Conservation (phyloP, 371 early-diverging fungal species). For the Mortierella polycephala region DNA sequence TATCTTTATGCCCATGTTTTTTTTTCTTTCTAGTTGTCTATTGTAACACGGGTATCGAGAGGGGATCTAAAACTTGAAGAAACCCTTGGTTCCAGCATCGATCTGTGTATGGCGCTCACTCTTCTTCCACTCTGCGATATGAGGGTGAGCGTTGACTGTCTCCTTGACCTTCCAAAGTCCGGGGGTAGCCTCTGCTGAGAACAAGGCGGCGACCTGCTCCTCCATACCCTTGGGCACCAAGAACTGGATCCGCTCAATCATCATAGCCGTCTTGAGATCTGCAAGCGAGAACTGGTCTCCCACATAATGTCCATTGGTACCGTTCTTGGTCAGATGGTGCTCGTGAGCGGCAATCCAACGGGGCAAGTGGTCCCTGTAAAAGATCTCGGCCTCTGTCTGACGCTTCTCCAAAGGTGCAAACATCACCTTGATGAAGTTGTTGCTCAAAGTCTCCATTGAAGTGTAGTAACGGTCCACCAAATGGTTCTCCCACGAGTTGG, state of each 20-base stretch:
- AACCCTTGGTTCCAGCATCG: slow-evolving; percentile 8
- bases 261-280: slow-evolving; percentile 22
- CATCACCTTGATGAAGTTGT: slow-evolving; percentile 3
- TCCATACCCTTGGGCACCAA: slow-evolving; percentile 20
- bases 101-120: slow-evolving; percentile 14
- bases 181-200: slow-evolving; percentile 26
- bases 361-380: slow-evolving; percentile 13
- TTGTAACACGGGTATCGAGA: background rate
- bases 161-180: slow-evolving; percentile 35
- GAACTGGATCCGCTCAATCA: slow-evolving; percentile 18
- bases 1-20: too few relatives aligned
- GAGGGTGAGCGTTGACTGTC: slow-evolving; percentile 16
- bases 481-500: slow-evolving; percentile 10
- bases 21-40: background rate
- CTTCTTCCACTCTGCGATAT: slow-evolving; percentile 8
- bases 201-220: background rate
- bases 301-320: slow-evolving; percentile 33
- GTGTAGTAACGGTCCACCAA: slow-evolving; percentile 17
- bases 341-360: slow-evolving; percentile 23
- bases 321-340: slow-evolving; percentile 24
- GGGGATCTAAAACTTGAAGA: slow-evolving; percentile 21
- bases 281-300: slow-evolving; percentile 21
- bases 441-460: slow-evolving; percentile 10
- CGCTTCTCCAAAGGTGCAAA: slow-evolving; percentile 17
- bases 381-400: slow-evolving; percentile 11